Evolutionary conservation across 345 rosid genomes (phyloP), one percentile per base, ranked within the genome.

Genomic region (Populus tremula): DNA sequence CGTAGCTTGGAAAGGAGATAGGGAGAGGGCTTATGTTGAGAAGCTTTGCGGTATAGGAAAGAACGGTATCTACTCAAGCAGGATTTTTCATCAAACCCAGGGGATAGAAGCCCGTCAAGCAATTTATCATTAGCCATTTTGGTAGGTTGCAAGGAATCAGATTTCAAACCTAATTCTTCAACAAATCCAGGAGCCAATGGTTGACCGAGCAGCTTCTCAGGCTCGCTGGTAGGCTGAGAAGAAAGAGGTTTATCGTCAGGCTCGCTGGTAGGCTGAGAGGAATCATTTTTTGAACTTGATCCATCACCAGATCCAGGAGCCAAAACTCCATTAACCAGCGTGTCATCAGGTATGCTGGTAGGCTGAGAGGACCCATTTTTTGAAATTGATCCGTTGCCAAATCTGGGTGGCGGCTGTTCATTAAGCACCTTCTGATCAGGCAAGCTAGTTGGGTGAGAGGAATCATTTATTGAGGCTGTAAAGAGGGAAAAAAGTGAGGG

Each of bases 11-110:
- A 80, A 10, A 31, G 41, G 59, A 80, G 66, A 70, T 64, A 33
- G 36, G 65, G 8, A 5, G 83, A 80, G 7, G 83, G 76, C 20
- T 71, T 71, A 23, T 66, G 72, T 0, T 71, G 69, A 20, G 79
- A 80, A 65, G 39, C 2, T 65, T 72, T 80, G 38, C 76, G 41
- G 43, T 75, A 76, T 6, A 80, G 35, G 68, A 18, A 33, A 38
- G 76, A 71, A 2, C 66, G 62, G 18, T 71, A 66, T 49, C 83
- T 38, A 64, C 76, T 76, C 43, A 64, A 54, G 69, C 83, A 80
- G 31, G 77, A 70, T 6, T 38, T 53, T 71, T 71, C 63, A 23
- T 70, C 79, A 11, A 79, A 61, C 16, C 74, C 82, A 17, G 78
- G 53, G 27, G 82, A 14, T 3, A 74, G 10, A 14, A 79, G 54